Base-by-base conservation (phyloP, 1,139 yeast species). In the Meyerozyma sp. region DNA sequence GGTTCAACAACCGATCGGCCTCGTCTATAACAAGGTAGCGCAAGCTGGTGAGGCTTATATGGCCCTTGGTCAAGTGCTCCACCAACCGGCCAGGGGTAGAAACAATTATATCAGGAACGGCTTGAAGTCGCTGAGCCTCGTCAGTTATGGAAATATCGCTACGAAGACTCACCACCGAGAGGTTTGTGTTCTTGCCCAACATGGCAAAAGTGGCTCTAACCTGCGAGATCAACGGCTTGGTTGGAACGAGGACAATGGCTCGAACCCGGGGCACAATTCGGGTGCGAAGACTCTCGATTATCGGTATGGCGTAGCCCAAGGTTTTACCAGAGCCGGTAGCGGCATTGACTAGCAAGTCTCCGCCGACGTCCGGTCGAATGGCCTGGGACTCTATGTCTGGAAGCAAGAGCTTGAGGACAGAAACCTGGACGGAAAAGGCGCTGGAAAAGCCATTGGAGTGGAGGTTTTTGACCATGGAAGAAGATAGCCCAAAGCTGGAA, bases 261-360 rank as follows among this genome's bases (percentile, higher is more conserved):
- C 96, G 70, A 3, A 88, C 63, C 42, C 82, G 70, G 1, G 95
- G 93, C 2, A 89, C 91, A 0, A 77, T 68, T 47, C 96, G 73
- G 11, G 66, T 63, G 13, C 75, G 68, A 43, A 93, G 68, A 4
- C 79, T 69, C 49, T 90, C 90, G 2, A 94, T 73, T 9, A 93
- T 77, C 1, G 98, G 98, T 3, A 93, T 74, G 47, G 82, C 75
- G 59, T 93, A 93, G 8, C 97, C 95, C 43, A 94, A 68, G 0
- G 99, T 93, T 60, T 93, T 93, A 56, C 99, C 99, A 0, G 96
- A 86, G 42, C 99, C 99, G 0, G 99, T 93, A 5, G 95, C 81
- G 1, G 98, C 96, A 61, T 93, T 91, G 5, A 93, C 96, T 40
- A 93, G 68, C 14, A 90, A 65, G 60, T 93, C 96, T 18, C 93